Conservation (phyloP, 345 rosid genomes). For the Citrus inodora region DNA sequence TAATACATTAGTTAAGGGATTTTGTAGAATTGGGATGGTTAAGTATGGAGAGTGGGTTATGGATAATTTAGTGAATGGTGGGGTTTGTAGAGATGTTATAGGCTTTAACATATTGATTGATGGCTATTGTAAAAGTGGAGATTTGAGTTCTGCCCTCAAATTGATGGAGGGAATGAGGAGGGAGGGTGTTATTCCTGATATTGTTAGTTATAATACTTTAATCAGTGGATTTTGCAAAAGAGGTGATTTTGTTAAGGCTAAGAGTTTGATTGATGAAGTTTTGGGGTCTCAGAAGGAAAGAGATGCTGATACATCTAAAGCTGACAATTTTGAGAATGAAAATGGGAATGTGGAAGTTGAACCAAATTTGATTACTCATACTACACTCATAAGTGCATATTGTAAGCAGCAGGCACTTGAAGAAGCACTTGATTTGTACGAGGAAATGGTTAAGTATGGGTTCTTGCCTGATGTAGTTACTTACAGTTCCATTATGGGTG, state of each 20-base stretch:
- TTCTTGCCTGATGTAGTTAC: constrained; percentile 73
- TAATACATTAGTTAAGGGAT: constrained; percentile 75
- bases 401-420: constrained; percentile 53
- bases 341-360: constrained; percentile 24
- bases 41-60: constrained; percentile 49
- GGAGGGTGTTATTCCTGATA: constrained; percentile 47
- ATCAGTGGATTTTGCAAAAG: constrained; percentile 49
- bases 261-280: constrained; percentile 50
- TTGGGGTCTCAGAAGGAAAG: constrained; percentile 20
- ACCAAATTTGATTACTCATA: constrained; percentile 57
- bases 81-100: constrained; percentile 41
- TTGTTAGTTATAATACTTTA: constrained; percentile 58
- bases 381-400: constrained; percentile 66
- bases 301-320: neutral
- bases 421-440: constrained; percentile 55
- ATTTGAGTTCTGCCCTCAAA: constrained; percentile 37
- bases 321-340: constrained; percentile 7
- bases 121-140: constrained; percentile 42
- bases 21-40: constrained; percentile 54
- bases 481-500: constrained; percentile 63
- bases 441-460: constrained; percentile 53
- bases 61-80: constrained; percentile 45
- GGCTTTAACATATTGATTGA: constrained; percentile 55
- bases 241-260: constrained; percentile 64
- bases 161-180: constrained; percentile 44